Evolutionary conservation across 2,329 filamentous ascomycete species (phyloP).

Genomic region (Nemania sp.): DNA sequence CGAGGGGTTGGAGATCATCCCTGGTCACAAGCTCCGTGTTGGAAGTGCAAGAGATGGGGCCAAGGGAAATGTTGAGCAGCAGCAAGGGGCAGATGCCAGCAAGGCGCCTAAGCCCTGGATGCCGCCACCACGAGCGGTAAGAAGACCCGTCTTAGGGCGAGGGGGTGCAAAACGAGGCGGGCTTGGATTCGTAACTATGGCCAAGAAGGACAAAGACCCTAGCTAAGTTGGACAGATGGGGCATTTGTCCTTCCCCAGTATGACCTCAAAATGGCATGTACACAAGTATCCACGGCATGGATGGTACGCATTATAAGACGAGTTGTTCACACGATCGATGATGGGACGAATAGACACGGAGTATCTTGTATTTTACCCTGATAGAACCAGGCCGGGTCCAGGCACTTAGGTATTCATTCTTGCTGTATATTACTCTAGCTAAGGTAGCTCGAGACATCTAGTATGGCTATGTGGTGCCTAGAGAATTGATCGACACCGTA

Average conservation of each 20-base stretch:
- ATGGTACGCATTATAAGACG: constrained; percentile 10
- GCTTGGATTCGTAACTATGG: constrained; percentile 46
- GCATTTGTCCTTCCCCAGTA: constrained; percentile 11
- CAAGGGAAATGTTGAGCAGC: constrained; percentile 47
- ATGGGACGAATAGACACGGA: constrained; percentile 1
- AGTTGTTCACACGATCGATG: constrained; percentile 15
- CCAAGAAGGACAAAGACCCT: constrained; percentile 32
- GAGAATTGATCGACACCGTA: neutral
- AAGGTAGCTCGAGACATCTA: constrained; percentile 5
- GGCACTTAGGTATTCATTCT: neutral
- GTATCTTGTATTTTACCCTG: neutral
- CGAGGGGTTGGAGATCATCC: constrained; percentile 57
- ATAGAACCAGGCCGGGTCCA: neutral
- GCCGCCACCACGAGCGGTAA: constrained; percentile 48
- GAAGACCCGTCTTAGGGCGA: constrained; percentile 48
- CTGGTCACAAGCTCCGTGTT: constrained; percentile 55
- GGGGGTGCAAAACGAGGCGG: constrained; percentile 37
- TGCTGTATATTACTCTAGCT: neutral
- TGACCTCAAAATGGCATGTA: neutral
- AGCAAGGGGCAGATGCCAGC: constrained; percentile 38
- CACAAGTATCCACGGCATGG: constrained; percentile 4
- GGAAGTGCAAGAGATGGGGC: constrained; percentile 60
- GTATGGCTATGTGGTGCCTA: neutral
- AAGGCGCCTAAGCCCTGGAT: constrained; percentile 45
- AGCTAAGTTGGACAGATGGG: neutral